Evolutionary conservation across 106 monocot species (phyloP).

Genomic region (Phalaenopsis equestris): DNA sequence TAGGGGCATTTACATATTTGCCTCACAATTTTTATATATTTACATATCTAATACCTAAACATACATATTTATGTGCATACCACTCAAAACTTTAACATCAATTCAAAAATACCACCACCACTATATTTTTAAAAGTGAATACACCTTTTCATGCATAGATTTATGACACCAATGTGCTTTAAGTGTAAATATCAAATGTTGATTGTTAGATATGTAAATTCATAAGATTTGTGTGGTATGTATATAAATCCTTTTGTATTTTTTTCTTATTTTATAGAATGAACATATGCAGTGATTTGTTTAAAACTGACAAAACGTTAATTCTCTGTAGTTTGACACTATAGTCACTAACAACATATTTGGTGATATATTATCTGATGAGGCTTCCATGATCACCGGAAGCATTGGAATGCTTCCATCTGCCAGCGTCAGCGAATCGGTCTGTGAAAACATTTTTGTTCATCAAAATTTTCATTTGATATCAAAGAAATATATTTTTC

Average conservation of each 20-base stretch:
- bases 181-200: too few species aligned
- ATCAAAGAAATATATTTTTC: not conserved
- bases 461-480: not conserved
- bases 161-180: too few species aligned
- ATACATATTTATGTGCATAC: too few species aligned
- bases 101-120: too few species aligned
- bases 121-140: too few species aligned
- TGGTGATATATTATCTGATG: conserved; percentile 93
- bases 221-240: too few species aligned
- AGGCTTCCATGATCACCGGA: conserved; percentile 95
- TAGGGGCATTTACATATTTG: too few species aligned
- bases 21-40: too few species aligned
- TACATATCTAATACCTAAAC: too few species aligned
- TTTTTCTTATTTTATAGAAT: not conserved
- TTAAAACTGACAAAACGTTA: not conserved
- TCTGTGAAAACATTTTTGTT: conserved; percentile 21
- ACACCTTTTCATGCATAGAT: too few species aligned
- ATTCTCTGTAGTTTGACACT: conserved; percentile 74
- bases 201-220: too few species aligned
- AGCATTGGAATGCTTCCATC: conserved; percentile 99
- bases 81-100: too few species aligned
- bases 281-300: not conserved
- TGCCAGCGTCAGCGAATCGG: conserved; percentile 83
- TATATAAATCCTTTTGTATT: not conserved
- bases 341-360: conserved; percentile 95